Evolutionary conservation across 2,329 filamentous ascomycete species (phyloP).

Genomic region (Thielaviopsis ethacetica): DNA sequence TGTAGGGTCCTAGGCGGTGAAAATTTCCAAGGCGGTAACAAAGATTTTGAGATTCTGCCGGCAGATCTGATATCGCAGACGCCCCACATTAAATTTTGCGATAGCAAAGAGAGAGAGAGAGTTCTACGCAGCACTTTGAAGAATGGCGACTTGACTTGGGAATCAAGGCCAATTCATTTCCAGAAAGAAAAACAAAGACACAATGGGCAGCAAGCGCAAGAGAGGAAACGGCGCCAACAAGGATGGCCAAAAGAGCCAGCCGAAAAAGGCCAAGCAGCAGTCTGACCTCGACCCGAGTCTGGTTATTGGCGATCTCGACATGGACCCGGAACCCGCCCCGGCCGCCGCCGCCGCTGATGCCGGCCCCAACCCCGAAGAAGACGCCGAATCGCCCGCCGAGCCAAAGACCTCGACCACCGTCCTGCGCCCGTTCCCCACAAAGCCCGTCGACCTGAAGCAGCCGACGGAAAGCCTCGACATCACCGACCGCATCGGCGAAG

Average conservation of each 20-base stretch:
- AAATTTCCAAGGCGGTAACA: not conserved
- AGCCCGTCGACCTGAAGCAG: constrained; percentile 23
- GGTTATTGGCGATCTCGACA: not conserved
- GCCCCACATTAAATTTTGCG: constrained; percentile 9
- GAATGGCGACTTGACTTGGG: no score
- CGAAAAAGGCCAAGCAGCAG: constrained; percentile 5
- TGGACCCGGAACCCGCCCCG: not conserved
- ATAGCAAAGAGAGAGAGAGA: no score
- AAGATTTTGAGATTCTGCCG: not conserved
- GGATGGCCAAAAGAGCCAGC: not conserved
- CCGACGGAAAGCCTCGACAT: constrained; percentile 28
- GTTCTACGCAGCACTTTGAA: no score
- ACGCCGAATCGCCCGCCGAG: not conserved
- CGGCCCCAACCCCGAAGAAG: not conserved
- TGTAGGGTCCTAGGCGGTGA: not conserved
- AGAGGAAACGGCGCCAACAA: constrained; percentile 7
- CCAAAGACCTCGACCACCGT: constrained; percentile 4
- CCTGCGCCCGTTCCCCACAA: constrained; percentile 7
- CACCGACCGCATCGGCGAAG: constrained; percentile 41
- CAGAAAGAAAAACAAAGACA: not conserved
- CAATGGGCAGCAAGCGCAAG: constrained; percentile 11
- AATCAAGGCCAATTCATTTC: not conserved
- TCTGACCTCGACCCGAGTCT: not conserved
- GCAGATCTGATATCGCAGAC: not conserved
- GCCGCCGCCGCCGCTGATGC: not conserved